Conservation (phyloP, 164 flowering plant genomes). For the grape (Vitis vinifera) region ASM3070453v1 NC_081820.1:27382501-27383000, state of each 20-base stretch:
- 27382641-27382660: not conserved
- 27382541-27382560: not conserved
- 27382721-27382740: conserved; percentile 88
- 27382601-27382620: conserved; percentile 88
- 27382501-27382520: not conserved
- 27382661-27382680: not conserved
- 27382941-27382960: too few relatives aligned
- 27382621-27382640: conserved; percentile 11
- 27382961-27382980: too few relatives aligned
- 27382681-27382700: conserved; percentile 1
- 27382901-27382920: too few relatives aligned
- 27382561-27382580: conserved; percentile 39
- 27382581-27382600: conserved; percentile 91
- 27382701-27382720: conserved; percentile 48
- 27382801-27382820: not conserved
- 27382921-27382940: too few relatives aligned
- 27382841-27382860: not conserved
- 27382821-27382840: not conserved
- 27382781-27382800: conserved; percentile 55
- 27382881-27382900: too few relatives aligned
- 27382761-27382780: conserved; percentile 67
- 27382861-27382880: not conserved
- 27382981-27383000: too few relatives aligned
- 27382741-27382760: conserved; percentile 98
- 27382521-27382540: not conserved